Conservation (phyloP, 2,329 filamentous ascomycete genomes). For the Emydomyces testavorans region DNA sequence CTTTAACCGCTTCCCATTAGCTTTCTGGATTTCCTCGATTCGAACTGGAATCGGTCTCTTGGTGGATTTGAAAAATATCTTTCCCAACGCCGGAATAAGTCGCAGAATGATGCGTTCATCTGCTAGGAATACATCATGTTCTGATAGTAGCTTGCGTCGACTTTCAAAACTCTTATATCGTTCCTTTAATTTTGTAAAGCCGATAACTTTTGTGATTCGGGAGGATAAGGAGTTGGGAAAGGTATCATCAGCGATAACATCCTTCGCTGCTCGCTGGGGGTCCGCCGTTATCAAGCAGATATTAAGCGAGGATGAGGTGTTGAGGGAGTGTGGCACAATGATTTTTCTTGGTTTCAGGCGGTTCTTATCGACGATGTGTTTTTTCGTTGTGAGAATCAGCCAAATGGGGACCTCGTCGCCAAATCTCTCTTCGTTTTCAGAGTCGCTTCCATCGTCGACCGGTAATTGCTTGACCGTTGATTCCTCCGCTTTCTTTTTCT, state of each 20-base stretch:
- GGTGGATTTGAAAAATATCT: slow-evolving; percentile 78
- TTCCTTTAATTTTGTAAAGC: slow-evolving; percentile 70
- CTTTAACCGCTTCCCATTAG: slow-evolving; percentile 49
- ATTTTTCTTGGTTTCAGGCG: slow-evolving; percentile 78
- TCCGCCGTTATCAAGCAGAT: slow-evolving; percentile 80
- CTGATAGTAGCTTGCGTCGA: slow-evolving; percentile 66
- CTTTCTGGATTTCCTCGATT: slow-evolving; percentile 54
- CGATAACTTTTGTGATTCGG: slow-evolving; percentile 65
- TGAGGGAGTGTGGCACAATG: slow-evolving; percentile 61
- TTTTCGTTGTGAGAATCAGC: slow-evolving; percentile 53
- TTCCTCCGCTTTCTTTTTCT: slow-evolving; percentile 38
- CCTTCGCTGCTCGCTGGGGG: slow-evolving; percentile 78
- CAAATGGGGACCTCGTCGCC: slow-evolving; percentile 46
- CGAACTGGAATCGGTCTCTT: slow-evolving; percentile 82
- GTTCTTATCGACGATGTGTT: slow-evolving; percentile 59
- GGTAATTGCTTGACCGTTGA: slow-evolving; percentile 46
- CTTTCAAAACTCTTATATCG: slow-evolving; percentile 86
- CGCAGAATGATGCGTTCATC: slow-evolving; percentile 69
- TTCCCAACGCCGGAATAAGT: slow-evolving; percentile 70
- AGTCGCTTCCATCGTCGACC: slow-evolving; percentile 35
- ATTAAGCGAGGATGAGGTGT: slow-evolving; percentile 52
- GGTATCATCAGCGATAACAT: slow-evolving; percentile 62
- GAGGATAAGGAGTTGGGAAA: slow-evolving; percentile 57
- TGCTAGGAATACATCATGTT: slow-evolving; percentile 88
- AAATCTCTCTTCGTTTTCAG: slow-evolving; percentile 34